Percentiles rank a stretch among this genome's conserved stretches.
Conservation (phyloP, 208 protist species). For the Naegleria gruberi region DNA sequence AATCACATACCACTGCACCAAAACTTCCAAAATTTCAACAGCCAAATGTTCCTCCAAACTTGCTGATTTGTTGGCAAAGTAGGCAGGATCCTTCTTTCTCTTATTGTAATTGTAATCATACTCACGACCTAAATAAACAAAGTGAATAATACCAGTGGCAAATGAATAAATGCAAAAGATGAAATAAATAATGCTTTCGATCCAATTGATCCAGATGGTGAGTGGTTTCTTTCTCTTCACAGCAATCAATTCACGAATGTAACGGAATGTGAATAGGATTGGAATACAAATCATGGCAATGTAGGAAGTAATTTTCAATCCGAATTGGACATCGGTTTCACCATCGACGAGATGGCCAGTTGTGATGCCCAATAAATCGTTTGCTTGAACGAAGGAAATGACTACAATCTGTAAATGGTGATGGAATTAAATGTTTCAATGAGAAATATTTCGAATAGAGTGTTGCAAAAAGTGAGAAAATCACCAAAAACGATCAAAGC, state of each 20-base stretch:
- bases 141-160: background rate
- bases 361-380: background rate
- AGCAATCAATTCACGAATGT: background rate
- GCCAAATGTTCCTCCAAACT: background rate
- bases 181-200: background rate
- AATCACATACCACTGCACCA: background rate
- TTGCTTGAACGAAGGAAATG: background rate
- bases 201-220: background rate
- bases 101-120: background rate
- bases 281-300: background rate
- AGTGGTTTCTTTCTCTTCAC: background rate
- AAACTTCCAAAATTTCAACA: background rate
- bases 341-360: background rate
- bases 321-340: background rate
- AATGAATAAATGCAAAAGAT: background rate
- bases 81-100: background rate
- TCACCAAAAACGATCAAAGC: too few relatives aligned
- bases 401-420: background rate
- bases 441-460: too few relatives aligned
- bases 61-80: background rate
- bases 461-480: too few relatives aligned
- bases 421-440: too few relatives aligned
- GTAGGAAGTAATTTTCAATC: background rate
- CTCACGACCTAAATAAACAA: background rate
- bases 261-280: background rate